Base-by-base conservation (phyloP, 1,284 basidiomycete genomes). In the Pterulicium gracile region DNA sequence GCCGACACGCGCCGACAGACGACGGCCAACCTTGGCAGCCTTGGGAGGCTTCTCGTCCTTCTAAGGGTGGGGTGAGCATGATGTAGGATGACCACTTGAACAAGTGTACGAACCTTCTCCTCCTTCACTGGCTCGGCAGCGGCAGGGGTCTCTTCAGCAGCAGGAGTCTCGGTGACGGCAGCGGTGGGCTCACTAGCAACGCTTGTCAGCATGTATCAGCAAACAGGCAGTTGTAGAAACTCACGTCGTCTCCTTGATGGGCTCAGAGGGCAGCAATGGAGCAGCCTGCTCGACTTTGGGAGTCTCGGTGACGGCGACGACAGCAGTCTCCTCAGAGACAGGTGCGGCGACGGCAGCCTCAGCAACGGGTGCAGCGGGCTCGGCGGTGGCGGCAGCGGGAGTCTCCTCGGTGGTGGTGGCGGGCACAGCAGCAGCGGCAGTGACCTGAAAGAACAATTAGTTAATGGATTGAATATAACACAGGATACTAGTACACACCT, bases 1-100 rank as follows among this genome's bases (percentile, higher is more conserved):
- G 46, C 73, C 73, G 24, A 89, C 79, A 23, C 84, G 84, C 23
- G 80, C 72, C 40, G 87, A 89, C 52, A 89, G 65, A 52, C 87
- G 84, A 52, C 86, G 84, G 49, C 74, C 65, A 51, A 87, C 77
- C 62, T 88, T 88, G 49, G 63, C 59, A 35, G 61, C 57, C 61
- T 73, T 67, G 52, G 60, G 42, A 20, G 50, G 35, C 43, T 63
- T 67, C 55, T 65, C 71, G 47, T 56, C 62, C 44, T 61, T 57
- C 52, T 67, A n/a, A 54, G 50, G 55, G 56, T 54, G 67, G 59
- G 56, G 66, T 61, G 63, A 68, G 32, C 19, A 5, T 24, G n/a
- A 20, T 1, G 18, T 15, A 47, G 18, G 42, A 39, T 22, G 19
- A 46, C 4, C 13, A 23, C n/a, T 22, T 21, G 15, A 22, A 24